Conservation (phyloP, 2,329 filamentous ascomycete genomes). For the Diaporthe caulivora region DNA sequence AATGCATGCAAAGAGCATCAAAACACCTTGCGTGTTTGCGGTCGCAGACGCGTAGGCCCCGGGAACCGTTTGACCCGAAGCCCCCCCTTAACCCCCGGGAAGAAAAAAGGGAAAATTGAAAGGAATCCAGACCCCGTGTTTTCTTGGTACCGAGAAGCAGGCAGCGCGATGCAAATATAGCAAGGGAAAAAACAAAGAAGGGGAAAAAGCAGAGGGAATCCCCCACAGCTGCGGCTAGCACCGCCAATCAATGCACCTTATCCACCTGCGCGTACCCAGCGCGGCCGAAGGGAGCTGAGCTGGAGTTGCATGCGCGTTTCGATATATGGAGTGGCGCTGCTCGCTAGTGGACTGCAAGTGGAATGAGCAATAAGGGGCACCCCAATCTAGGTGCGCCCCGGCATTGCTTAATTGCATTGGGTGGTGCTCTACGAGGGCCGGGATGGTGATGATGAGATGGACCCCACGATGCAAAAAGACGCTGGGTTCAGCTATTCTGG, state of each 20-base stretch:
- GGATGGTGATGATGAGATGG: background rate
- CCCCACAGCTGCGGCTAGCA: constrained; percentile 27
- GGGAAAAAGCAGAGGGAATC: background rate
- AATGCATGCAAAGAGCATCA: background rate
- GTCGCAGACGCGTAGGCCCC: constrained; percentile 9
- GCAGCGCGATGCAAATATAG: constrained; percentile 19
- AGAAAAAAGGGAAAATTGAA: background rate
- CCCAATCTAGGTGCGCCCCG: too few species aligned
- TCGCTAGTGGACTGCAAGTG: background rate
- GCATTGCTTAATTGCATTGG: too few species aligned
- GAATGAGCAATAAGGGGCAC: background rate
- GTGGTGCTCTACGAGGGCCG: background rate
- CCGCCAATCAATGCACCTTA: background rate
- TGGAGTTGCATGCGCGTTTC: background rate
- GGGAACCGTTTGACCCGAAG: constrained; percentile 2
- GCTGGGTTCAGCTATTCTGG: constrained; percentile 26
- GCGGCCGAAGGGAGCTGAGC: constrained; percentile 16
- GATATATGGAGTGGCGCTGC: constrained; percentile 22
- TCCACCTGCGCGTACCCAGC: background rate
- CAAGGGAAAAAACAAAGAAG: background rate
- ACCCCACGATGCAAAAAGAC: constrained; percentile 11
- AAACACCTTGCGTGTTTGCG: background rate
- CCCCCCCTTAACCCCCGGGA: background rate
- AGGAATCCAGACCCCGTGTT: background rate
- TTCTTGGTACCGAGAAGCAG: constrained; percentile 5